phyloP scores from a whole-genome alignment of 208 protist genomes.

The Acanthamoeba sp. region DNA sequence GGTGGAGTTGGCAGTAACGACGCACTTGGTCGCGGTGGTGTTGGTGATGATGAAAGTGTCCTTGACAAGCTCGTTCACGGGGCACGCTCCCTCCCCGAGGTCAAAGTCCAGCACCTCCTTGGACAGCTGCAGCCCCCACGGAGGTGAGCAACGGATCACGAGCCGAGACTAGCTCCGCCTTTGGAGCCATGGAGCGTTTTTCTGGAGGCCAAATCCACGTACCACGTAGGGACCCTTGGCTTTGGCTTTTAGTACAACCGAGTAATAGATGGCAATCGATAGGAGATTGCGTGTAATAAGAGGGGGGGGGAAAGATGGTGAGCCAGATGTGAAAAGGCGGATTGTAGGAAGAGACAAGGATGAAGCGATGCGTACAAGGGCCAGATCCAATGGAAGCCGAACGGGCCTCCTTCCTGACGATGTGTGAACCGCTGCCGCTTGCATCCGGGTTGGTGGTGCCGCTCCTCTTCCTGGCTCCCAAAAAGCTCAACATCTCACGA shows the following conservation, averaged over 20 bases:
- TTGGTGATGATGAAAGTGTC: constrained; percentile 50
- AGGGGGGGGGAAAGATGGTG: background rate
- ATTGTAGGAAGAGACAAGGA: background rate
- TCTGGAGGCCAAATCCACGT: background rate
- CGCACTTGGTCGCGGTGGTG: background rate
- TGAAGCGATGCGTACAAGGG: background rate
- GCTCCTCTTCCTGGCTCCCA: background rate
- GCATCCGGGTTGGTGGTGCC: background rate
- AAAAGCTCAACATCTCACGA: background rate
- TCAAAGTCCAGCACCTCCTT: constrained; percentile 67
- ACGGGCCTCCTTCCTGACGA: background rate
- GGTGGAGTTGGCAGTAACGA: background rate
- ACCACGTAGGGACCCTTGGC: constrained; percentile 11
- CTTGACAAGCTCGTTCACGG: constrained; percentile 17
- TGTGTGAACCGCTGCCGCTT: background rate
- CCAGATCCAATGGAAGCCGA: constrained; percentile 1
- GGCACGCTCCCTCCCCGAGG: background rate
- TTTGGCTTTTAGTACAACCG: background rate
- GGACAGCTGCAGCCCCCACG: constrained; percentile 61
- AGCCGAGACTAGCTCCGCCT: background rate
- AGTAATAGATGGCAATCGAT: background rate
- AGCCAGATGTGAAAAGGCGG: background rate
- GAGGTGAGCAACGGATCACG: background rate
- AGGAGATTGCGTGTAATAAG: background rate
- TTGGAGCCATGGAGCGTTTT: background rate